A percentile compares a stretch with the other conserved stretches of the same genome.
Conservation (phyloP, 23 red algal species). For the Gracilaria vermiculophylla region DNA sequence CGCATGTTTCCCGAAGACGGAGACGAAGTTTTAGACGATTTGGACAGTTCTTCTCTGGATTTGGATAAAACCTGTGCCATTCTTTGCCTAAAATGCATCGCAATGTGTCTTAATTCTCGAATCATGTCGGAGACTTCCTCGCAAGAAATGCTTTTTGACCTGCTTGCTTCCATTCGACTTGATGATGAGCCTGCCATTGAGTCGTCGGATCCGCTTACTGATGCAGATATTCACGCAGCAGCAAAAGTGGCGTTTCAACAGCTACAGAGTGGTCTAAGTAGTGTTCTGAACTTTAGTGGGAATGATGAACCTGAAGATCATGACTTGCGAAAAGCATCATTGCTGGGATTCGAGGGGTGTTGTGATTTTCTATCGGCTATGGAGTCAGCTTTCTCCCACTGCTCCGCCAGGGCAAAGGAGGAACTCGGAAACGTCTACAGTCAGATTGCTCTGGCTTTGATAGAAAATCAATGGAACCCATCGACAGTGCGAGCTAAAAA, state of each 20-base stretch:
- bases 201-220: slow-evolving; percentile 51
- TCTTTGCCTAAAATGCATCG: slow-evolving; percentile 47
- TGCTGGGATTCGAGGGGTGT: slow-evolving; percentile 39
- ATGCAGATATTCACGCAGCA: slow-evolving; percentile 40
- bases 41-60: not conserved
- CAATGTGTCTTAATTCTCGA: slow-evolving; percentile 12
- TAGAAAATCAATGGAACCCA: slow-evolving; percentile 31
- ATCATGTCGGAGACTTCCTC: slow-evolving; percentile 17
- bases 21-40: not conserved
- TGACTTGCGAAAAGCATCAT: not conserved
- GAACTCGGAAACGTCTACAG: slow-evolving; percentile 28
- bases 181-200: slow-evolving; percentile 21
- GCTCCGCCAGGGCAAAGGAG: slow-evolving; percentile 24
- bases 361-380: slow-evolving; percentile 34
- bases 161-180: slow-evolving; percentile 44
- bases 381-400: slow-evolving; percentile 41
- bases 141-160: slow-evolving; percentile 38
- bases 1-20: slow-evolving; percentile 19
- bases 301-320: slow-evolving; percentile 25
- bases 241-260: slow-evolving; percentile 51
- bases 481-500: slow-evolving; percentile 18
- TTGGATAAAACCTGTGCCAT: slow-evolving; percentile 1
- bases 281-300: not conserved
- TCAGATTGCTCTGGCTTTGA: slow-evolving; percentile 5
- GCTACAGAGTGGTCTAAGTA: not conserved